Base-by-base conservation (phyloP, 163 green algal genomes). In the Scenedesmus sp. region DNA sequence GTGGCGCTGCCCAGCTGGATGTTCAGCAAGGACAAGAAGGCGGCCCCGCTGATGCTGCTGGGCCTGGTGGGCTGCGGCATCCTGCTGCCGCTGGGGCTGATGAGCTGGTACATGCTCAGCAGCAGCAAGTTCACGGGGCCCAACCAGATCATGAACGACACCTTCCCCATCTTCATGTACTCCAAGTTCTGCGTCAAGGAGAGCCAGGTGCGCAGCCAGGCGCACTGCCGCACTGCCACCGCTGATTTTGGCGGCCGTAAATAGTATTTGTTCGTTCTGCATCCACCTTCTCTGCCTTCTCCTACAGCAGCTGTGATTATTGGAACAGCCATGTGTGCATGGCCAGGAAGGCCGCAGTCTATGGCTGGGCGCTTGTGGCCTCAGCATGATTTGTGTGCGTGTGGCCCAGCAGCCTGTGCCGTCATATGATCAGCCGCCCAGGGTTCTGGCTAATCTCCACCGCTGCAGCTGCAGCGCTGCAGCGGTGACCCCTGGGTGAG, bases 1-100 rank as follows among this genome's bases (percentile, higher is more conserved):
- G 96, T 99, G 8, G 98, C 98, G 7, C 95, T 99, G 86, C 98
- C 98, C 23, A 95, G 97, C 66, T 99, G 96, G 95, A 96, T 99
- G 74, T 98, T 99, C 92, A 95, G 90, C 81, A 96, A 97, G 88
- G 96, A 98, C 93, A 95, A 93, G 16, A 95, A 96, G 87, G 89
- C 90, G 81, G 98, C 96, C 57, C 97, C 97, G 3, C 84, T 98
- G 4, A 95, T 99, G 88, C 94, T 99, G 89, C 93, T 98, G 74
- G 95, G 88, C 0, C 94, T 99, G 74, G 96, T 99, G 26, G 90
- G 95, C 23, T 89, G 95, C 20, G 97, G 98, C 92, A 98, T 99
- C 84, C 93, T 99, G 90, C 89, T 98, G 59, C 98, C 98, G 34
- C 93, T 99, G 46, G 88, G 94, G 0, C 83, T 97, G 1, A 97